Evolutionary conservation across 257 asterid species (phyloP).

Genomic region (Przewalskia tangutica): DNA sequence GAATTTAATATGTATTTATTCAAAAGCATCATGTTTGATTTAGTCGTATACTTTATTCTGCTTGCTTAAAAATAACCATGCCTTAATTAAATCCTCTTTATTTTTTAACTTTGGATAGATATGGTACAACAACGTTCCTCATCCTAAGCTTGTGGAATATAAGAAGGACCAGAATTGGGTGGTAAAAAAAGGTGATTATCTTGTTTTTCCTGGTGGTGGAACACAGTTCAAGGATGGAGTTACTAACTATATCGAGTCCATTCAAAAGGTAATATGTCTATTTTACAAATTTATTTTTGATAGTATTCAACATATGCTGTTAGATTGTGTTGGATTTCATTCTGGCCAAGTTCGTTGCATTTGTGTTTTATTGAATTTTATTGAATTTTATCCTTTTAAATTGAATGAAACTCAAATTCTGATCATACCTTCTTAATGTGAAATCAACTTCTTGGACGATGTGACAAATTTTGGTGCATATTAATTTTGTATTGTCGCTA

Average conservation of each 20-base stretch:
- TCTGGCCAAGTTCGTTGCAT: neutral
- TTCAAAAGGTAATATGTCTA: conserved; percentile 34
- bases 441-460: neutral
- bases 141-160: conserved; percentile 85
- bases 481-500: neutral
- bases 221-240: conserved; percentile 88
- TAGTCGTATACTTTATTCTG: neutral
- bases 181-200: conserved; percentile 52
- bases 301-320: neutral
- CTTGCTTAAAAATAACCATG: neutral
- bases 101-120: conserved; percentile 32
- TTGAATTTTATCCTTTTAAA: no score
- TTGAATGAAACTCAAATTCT: neutral
- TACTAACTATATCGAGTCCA: conserved; percentile 38
- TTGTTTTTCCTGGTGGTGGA: conserved; percentile 92
- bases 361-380: neutral
- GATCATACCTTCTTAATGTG: neutral
- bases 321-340: neutral
- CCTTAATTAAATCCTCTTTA: neutral
- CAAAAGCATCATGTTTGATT: neutral
- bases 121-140: conserved; percentile 90
- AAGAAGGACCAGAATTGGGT: conserved; percentile 94
- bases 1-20: neutral
- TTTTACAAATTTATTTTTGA: neutral
- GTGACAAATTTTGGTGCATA: neutral